A percentile compares a stretch with the other conserved stretches of the same genome.
Evolutionary conservation across 345 rosid genomes (phyloP).

Genomic region (Psidium friedrichsthalianum): DNA sequence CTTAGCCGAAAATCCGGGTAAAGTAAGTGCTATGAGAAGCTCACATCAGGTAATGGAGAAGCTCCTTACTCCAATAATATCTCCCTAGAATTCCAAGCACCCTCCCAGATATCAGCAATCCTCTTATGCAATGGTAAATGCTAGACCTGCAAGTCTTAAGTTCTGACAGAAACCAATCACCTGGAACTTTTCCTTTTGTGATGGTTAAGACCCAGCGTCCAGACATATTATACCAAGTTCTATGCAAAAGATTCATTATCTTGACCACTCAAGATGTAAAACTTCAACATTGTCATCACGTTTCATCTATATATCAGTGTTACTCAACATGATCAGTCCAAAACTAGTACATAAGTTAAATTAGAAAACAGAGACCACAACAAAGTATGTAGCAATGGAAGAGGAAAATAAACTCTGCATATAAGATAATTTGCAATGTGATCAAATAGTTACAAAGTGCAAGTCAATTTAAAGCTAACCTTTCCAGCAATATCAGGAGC

Average conservation of each 20-base stretch:
- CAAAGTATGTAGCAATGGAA: neutral
- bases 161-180: neutral
- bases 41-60: neutral
- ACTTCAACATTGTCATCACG: neutral
- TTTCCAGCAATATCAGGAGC: constrained; percentile 99
- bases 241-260: neutral
- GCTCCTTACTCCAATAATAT: neutral
- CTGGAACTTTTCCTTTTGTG: neutral
- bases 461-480: constrained; percentile 28
- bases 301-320: neutral
- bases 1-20: neutral
- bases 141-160: neutral
- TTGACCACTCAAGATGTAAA: neutral
- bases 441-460: neutral
- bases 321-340: neutral
- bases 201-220: neutral
- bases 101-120: neutral
- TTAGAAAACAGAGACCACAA: neutral
- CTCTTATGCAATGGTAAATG: neutral
- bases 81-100: neutral
- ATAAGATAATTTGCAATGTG: neutral
- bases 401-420: neutral
- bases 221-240: neutral
- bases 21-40: neutral
- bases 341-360: neutral